Evolutionary conservation across 345 rosid genomes (phyloP).

Genomic region (Psidium friedrichsthalianum): DNA sequence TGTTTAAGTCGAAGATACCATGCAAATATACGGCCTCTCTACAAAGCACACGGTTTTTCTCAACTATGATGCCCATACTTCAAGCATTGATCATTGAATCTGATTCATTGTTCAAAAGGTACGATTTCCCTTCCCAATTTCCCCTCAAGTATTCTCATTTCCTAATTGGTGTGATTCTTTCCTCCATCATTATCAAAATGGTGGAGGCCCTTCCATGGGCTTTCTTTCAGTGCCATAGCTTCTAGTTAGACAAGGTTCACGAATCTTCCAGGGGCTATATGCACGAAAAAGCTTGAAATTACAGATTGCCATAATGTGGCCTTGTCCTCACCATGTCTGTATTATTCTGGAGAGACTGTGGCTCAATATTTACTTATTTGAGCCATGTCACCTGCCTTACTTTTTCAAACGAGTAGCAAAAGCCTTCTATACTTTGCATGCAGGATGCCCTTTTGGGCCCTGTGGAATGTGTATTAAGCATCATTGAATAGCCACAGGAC

Average conservation of each 20-base stretch:
- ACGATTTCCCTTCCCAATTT: neutral
- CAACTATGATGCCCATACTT: slow-evolving; percentile 54
- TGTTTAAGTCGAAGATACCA: slow-evolving; percentile 62
- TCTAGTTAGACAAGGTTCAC: neutral
- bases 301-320: neutral
- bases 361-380: neutral
- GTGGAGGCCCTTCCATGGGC: neutral
- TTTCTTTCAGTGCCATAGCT: neutral
- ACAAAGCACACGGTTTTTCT: slow-evolving; percentile 87
- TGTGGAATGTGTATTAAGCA: neutral
- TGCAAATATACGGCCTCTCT: slow-evolving; percentile 74
- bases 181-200: neutral
- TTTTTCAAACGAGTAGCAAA: neutral
- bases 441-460: neutral
- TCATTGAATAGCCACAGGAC: neutral
- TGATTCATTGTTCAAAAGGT: slow-evolving; percentile 51
- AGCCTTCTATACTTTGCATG: neutral
- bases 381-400: neutral
- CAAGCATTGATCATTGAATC: slow-evolving; percentile 44
- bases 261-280: neutral
- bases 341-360: neutral
- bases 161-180: neutral
- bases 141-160: neutral
- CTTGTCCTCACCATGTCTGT: neutral
- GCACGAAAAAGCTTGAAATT: neutral